phyloP scores from a whole-genome alignment of 192 early-diverging fungal species.

The Lunasporangiospora selenospora region DNA sequence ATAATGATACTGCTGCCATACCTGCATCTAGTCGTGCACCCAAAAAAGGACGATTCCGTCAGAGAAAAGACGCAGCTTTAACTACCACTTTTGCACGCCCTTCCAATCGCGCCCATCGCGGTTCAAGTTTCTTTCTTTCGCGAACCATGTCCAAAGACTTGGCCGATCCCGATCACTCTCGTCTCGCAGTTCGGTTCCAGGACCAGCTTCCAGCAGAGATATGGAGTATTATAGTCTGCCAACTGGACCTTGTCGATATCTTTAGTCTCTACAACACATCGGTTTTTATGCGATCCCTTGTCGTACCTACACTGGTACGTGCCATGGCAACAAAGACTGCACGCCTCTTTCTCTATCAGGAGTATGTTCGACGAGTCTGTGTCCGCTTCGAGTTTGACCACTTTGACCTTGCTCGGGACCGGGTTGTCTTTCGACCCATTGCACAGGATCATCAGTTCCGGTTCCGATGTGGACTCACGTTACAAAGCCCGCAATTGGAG shows the following conservation, averaged over 20 bases:
- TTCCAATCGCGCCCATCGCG: too few species aligned
- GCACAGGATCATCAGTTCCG: constrained; percentile 19
- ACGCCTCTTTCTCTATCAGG: constrained; percentile 36
- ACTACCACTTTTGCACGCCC: too few species aligned
- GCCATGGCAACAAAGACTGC: constrained; percentile 26
- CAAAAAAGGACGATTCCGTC: background rate
- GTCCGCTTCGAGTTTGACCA: constrained; percentile 38
- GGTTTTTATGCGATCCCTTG: constrained; percentile 18
- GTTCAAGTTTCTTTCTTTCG: background rate
- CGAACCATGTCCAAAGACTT: background rate
- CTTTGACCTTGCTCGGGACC: constrained; percentile 33
- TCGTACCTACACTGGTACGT: constrained; percentile 12
- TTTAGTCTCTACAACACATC: constrained; percentile 43
- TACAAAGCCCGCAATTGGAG: constrained; percentile 39
- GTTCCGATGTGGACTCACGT: constrained; percentile 21
- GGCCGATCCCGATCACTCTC: background rate
- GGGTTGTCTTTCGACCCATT: constrained; percentile 21
- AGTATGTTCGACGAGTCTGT: constrained; percentile 32
- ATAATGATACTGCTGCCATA: background rate
- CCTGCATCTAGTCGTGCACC: too few species aligned
- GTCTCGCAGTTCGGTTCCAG: constrained; percentile 8
- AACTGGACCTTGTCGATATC: constrained; percentile 17
- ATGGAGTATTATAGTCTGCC: constrained; percentile 13
- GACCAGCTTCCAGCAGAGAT: constrained; percentile 28
- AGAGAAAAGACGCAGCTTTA: background rate